Percentiles rank a stretch among this genome's conserved stretches.
Conservation (phyloP, 768 basidiomycete species). For the Termitomyces sp. region DNA sequence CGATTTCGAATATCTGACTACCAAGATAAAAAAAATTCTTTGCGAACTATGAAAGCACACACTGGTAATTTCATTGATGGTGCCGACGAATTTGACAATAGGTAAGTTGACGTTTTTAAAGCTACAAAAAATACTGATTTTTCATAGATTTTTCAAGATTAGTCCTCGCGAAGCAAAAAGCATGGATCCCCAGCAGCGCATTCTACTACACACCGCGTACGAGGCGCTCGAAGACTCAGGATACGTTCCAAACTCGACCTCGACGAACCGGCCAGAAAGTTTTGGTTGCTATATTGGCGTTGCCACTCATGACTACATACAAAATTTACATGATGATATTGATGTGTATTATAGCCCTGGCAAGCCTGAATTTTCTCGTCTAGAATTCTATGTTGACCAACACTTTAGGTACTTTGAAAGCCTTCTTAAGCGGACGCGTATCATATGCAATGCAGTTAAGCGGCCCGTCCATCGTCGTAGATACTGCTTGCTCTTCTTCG, state of each 20-base stretch:
- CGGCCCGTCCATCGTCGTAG: slow-evolving; percentile 67
- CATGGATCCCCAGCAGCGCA: slow-evolving; percentile 75
- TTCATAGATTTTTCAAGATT: slow-evolving; percentile 55
- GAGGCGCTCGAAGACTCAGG: slow-evolving; percentile 69
- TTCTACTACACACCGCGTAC: slow-evolving; percentile 61
- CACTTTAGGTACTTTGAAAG: background rate
- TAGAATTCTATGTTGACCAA: background rate
- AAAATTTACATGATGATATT: slow-evolving; percentile 55
- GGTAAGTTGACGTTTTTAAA: slow-evolving; percentile 17
- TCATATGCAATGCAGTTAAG: slow-evolving; percentile 63
- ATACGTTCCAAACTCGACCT: slow-evolving; percentile 55
- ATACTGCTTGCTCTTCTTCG: slow-evolving; percentile 75
- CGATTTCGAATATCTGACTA: slow-evolving; percentile 48
- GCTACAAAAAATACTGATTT: background rate
- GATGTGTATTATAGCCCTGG: slow-evolving; percentile 72
- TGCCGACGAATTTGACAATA: slow-evolving; percentile 58
- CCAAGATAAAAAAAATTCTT: slow-evolving; percentile 20
- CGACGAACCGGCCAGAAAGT: slow-evolving; percentile 42
- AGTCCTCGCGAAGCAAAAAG: slow-evolving; percentile 68
- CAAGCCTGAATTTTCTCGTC: slow-evolving; percentile 15
- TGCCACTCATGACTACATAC: slow-evolving; percentile 64
- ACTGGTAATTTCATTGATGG: slow-evolving; percentile 62
- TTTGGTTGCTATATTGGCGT: slow-evolving; percentile 68
- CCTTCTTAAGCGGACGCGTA: slow-evolving; percentile 54
- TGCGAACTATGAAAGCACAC: slow-evolving; percentile 42